These are phyloP conservation scores for Oenanthe sinensis DNA, from an alignment of 129 eudicot genomes.

Conservation along the genomic window DNA sequence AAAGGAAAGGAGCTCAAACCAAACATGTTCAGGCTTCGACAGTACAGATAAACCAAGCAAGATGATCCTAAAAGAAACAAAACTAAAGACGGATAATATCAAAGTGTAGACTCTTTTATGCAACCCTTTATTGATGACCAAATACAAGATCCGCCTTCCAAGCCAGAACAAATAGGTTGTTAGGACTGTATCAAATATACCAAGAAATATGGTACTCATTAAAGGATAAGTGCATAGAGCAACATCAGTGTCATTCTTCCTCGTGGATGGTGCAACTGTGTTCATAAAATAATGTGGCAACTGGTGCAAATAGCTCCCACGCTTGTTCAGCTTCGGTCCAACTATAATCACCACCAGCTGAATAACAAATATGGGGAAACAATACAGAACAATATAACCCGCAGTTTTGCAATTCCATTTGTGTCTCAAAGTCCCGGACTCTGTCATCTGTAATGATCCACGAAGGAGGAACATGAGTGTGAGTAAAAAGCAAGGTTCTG, in stretches of 20 bases:
- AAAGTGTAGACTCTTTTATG: constrained; percentile 78
- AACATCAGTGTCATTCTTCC: constrained; percentile 24
- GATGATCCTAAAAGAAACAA: constrained; percentile 62
- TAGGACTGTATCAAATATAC: constrained; percentile 57
- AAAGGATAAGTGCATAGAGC: constrained; percentile 78
- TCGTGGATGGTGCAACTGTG: constrained; percentile 11
- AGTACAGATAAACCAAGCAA: constrained; percentile 80
- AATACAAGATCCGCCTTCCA: constrained; percentile 59
- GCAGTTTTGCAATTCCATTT: constrained; percentile 80
- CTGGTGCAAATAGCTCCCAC: constrained; percentile 16
- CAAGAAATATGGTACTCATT: constrained; percentile 70
- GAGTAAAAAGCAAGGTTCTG: constrained; percentile 85
- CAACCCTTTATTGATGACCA: constrained; percentile 82
- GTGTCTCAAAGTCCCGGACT: constrained; percentile 52
- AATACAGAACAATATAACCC: constrained; percentile 49
- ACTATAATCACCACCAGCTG: constrained; percentile 60
- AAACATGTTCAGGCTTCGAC: constrained; percentile 38
- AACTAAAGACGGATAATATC: constrained; percentile 57
- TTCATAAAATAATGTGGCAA: constrained; percentile 49
- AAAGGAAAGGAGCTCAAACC: constrained; percentile 66
- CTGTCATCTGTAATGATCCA: constrained; percentile 60
- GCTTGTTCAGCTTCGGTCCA: constrained; percentile 39
- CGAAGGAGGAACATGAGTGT: constrained; percentile 73
- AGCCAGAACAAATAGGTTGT: constrained; percentile 63
- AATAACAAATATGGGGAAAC: constrained; percentile 56